Base-by-base conservation (phyloP, 345 rosid genomes). In the Ceriops tagal region DNA sequence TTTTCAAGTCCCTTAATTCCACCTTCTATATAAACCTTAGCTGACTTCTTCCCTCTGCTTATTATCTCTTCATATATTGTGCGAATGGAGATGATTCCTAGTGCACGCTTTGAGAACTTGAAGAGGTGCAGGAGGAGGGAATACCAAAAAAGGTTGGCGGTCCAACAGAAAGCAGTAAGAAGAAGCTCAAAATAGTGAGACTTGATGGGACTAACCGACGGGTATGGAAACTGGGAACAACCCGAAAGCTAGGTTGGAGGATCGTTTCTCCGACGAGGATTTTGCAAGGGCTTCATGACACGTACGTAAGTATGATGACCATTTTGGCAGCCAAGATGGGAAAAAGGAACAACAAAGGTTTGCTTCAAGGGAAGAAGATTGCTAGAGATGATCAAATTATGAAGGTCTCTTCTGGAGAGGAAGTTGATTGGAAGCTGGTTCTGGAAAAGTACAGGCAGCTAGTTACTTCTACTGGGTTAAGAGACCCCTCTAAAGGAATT, bases 121-220 rank as follows among this genome's bases (percentile, higher is more conserved):
- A 82, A 84, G 76, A 82, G 86, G 71, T 64, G n/a, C 39, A 79
- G 81, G 65, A 77, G 83, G 58, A 84, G 65, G 61, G 72, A 71
- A 58, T 82, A 82, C 76, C 81, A 76, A 24, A 78, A 24, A 78
- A 73, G 53, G 70, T 84, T 15, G 11, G 52, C 8, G 58, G 70
- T 8, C 31, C 39, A 20, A 22, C 8, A 20, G 37, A 10, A 32
- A 8, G 8, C 34, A 68, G 22, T 9, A 76, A 63, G 71, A 78
- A 71, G 82, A 13, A 43, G 16, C 70, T 82, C 19, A 76, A 65
- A 74, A 46, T 82, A 6, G 5, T 24, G 22, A 71, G 88, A 76
- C 78, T 84, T 1, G 85, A 81, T 11, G 76, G 47, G 1, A 59
- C 39, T 6, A 7, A 51, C 5, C 53, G 46, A 13, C 21, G 61